These are phyloP conservation scores for Talaromyces borbonicus DNA, from an alignment of 495 filamentous ascomycete species.

Conservation along the genomic window DNA sequence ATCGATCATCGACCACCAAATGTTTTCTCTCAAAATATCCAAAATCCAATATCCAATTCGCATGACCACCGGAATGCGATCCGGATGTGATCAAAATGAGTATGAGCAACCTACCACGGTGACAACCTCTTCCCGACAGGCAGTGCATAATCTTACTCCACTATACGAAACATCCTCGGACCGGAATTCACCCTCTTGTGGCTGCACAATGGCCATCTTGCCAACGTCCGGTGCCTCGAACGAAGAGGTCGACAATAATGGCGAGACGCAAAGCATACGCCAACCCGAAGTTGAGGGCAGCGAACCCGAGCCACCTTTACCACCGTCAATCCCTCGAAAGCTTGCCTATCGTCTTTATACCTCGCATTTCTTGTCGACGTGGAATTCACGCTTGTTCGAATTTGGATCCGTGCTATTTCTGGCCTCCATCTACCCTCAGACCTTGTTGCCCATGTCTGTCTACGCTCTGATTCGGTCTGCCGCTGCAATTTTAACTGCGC, in stretches of 20 bases:
- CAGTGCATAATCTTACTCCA: too few species aligned
- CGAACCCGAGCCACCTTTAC: background rate
- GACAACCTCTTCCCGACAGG: too few species aligned
- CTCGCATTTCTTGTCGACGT: constrained; percentile 54
- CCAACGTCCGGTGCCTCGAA: background rate
- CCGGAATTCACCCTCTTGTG: too few species aligned
- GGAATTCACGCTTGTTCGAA: constrained; percentile 54
- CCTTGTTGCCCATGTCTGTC: constrained; percentile 23
- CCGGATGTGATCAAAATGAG: too few species aligned
- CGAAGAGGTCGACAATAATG: background rate
- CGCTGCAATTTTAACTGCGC: constrained; percentile 13
- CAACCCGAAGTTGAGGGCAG: background rate
- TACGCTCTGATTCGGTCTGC: constrained; percentile 13
- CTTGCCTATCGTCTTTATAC: constrained; percentile 24
- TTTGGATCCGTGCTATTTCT: constrained; percentile 47
- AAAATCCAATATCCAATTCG: too few species aligned
- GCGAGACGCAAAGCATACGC: background rate
- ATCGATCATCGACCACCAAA: too few species aligned
- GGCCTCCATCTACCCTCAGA: constrained; percentile 40
- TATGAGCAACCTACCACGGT: too few species aligned
- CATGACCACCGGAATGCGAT: too few species aligned
- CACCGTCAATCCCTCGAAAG: background rate
- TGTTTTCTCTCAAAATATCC: too few species aligned
- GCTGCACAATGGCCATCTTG: too few species aligned
- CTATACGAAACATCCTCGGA: too few species aligned